Base-by-base conservation (phyloP, 257 asterid genomes). In the Jasminum sambac region DNA sequence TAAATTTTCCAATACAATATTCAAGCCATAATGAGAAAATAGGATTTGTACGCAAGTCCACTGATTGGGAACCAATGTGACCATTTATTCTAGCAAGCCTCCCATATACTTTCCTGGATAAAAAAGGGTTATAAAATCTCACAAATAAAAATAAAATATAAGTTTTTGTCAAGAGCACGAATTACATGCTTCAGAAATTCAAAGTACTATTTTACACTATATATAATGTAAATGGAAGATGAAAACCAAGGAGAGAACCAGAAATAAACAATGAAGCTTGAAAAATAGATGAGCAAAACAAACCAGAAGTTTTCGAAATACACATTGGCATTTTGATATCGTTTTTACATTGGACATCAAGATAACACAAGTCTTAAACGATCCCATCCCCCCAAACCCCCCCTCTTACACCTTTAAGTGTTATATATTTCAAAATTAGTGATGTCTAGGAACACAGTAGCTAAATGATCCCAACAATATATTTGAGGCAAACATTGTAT, bases 51-150 rank as follows among this genome's bases (percentile, higher is more conserved):
- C 24, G 60, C 16, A 23, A 73, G 58, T 76, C 71, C 66, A 79
- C 36, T 42, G 68, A 40, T 66, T 14, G 58, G 72, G 64, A 70
- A 69, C 63, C 68, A 50, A 64, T 52, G 52, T 58, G 61, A 25
- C 61, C 63, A 68, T 77, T 71, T 67, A 71, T 68, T 64, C 38
- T 42, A 44, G 70, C 65, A 55, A 41, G 68, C 48, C 57, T 52
- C 25, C 23, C 55, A 41, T 50, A 37, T 8, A 43, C 23, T 41
- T 46, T 40, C 66, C 85, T 83, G 80, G 81, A 77, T 66, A 60
- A 61, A 55, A 62, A 62, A 66, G 23, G 46, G 76, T 61, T 44
- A 63, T 40, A 66, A 6, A 48, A 23, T 60, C 21, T 52, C 30
- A 13, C 30, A 34, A 17, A 10, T 3, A 16, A 12, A 44, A n/a